Conservation (phyloP, 23 red algal genomes). For the Gracilaria gracilis region DNA sequence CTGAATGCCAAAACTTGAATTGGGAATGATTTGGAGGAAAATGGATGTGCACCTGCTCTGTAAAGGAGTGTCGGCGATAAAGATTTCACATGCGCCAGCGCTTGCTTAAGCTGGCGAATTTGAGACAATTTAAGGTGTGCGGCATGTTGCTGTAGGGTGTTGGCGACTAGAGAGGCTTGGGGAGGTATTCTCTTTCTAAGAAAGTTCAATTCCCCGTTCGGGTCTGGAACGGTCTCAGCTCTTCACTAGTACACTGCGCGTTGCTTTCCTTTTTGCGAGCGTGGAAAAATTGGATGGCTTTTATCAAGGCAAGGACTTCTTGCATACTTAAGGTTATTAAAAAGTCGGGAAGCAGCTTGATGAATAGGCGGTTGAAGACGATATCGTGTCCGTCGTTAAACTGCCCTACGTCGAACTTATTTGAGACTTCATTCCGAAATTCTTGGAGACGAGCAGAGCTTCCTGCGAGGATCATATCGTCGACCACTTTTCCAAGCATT, state of each 20-base stretch:
- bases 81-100: background rate
- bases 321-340: background rate
- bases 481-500: background rate
- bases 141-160: background rate
- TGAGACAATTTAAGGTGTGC: background rate
- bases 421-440: too few species aligned
- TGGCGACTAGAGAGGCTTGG: constrained; percentile 12
- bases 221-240: background rate
- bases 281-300: background rate
- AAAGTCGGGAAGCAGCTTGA: background rate
- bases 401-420: background rate
- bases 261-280: background rate
- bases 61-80: background rate
- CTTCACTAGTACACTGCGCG: background rate
- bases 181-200: background rate
- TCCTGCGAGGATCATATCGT: background rate
- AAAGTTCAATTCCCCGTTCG: background rate
- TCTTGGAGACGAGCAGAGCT: background rate
- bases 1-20: background rate
- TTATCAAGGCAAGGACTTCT: constrained; percentile 10
- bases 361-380: constrained; percentile 33
- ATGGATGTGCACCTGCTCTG: background rate
- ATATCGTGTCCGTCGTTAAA: background rate
- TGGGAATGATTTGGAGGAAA: background rate
- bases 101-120: constrained; percentile 1